Conservation (phyloP, 441 rosid genomes). For the Populus hybrid region DNA sequence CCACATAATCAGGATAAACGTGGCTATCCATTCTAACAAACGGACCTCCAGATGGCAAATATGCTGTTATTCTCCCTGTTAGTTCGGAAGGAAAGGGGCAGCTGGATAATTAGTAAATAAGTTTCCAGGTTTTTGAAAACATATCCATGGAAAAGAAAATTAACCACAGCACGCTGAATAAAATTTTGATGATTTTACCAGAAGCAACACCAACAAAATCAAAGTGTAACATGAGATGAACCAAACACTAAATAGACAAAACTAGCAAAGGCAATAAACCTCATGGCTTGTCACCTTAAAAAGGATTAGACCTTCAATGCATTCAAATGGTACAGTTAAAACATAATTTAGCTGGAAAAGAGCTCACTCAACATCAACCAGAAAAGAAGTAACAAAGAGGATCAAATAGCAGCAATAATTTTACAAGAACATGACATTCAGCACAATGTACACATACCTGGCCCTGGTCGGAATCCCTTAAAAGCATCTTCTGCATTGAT, state of each 20-base stretch:
- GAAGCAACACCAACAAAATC: no score
- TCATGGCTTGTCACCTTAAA: no score
- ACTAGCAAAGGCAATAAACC: no score
- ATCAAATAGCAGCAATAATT: constrained; percentile 5
- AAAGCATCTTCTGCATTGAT: constrained; percentile 98
- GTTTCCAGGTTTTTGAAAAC: background rate
- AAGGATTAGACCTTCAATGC: no score
- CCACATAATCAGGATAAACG: constrained; percentile 89
- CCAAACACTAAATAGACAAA: no score
- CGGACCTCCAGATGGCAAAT: constrained; percentile 97
- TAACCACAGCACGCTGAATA: background rate
- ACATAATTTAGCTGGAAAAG: background rate
- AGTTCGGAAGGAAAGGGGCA: constrained; percentile 15
- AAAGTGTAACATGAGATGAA: no score
- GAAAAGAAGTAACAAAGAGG: background rate
- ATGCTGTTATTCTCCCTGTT: constrained; percentile 88
- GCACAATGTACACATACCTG: constrained; percentile 47
- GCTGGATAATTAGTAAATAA: background rate
- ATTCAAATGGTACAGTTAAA: background rate
- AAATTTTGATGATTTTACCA: background rate
- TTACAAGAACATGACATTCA: constrained; percentile 2
- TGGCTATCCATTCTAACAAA: constrained; percentile 99
- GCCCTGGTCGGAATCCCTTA: constrained; percentile 94
- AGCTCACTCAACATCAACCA: background rate
- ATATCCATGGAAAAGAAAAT: background rate